Base-by-base conservation (phyloP, 2,329 filamentous ascomycete genomes). In the Ceratocystis destructans region DNA sequence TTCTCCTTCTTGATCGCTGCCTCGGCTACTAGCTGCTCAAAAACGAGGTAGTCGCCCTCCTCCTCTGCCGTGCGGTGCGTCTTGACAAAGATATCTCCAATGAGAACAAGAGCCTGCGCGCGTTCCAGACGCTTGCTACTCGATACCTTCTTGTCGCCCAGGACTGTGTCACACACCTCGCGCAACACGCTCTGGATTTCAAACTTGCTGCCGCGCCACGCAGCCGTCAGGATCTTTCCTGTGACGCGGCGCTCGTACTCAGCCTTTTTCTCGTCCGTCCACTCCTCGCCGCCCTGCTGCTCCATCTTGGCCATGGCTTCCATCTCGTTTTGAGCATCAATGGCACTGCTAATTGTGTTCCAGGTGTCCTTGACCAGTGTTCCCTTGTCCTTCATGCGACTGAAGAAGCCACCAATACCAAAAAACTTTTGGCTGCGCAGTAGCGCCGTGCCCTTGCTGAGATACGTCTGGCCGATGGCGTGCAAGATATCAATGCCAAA, bases 261-360 rank as follows among this genome's bases (percentile, higher is more conserved):
- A 53, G 87, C 87, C 77, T 92, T 91, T 80, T 89, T 92, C 84
- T 97, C 94, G 69, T 99, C 94, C 0, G 94, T 97, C 94, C 94
- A 99, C 69, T 96, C 91, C 66, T 96, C 94, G 62, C 94, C 94
- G 64, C 93, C 94, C 73, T 87, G 87, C 79, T 96, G 89, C 78
- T 99, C 94, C 77, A 93, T 82, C 75, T 93, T 91, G 65, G 91
- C 92, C 94, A 99, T 97, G 76, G 96, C 93, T 79, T 99, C 93
- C 85, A 99, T 96, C 68, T 92, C 96, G 79, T 96, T 88, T 79
- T 99, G 94, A 31, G 94, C 94, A 73, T 96, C 92, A 70, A 99
- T 96, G 48, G 94, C 94, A 64, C 90, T 95, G 69, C 87, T 91
- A 74, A 99, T 96, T 37, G 94, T 99, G 73, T 89, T 93, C 94